phyloP scores from a whole-genome alignment of 2,329 filamentous ascomycete genomes.

The Daldinia eschscholtzii region DNA sequence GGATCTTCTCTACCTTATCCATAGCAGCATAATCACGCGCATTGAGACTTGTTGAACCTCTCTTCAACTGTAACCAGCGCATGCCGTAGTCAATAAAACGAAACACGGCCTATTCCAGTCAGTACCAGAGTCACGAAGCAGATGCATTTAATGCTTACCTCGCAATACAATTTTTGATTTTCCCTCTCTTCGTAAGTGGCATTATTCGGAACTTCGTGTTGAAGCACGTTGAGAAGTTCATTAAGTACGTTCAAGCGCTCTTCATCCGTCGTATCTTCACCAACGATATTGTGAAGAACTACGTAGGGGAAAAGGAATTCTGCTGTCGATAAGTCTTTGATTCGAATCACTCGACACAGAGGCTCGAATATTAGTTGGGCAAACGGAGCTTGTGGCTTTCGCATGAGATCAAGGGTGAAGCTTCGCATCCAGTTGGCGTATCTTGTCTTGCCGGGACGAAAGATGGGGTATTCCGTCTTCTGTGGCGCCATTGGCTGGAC shows the following conservation, averaged over 20 bases:
- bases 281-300: conserved; percentile 84
- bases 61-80: conserved; percentile 87
- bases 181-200: conserved; percentile 74
- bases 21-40: conserved; percentile 63
- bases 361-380: conserved; percentile 84
- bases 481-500: conserved; percentile 72
- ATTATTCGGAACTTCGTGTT: conserved; percentile 65
- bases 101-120: conserved; percentile 78
- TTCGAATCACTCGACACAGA: conserved; percentile 83
- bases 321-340: conserved; percentile 87
- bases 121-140: conserved; percentile 36
- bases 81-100: conserved; percentile 91
- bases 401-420: conserved; percentile 85
- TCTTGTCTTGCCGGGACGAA: conserved; percentile 69
- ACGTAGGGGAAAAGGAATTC: conserved; percentile 92
- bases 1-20: conserved; percentile 62
- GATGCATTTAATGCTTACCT: conserved; percentile 65
- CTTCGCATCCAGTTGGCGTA: conserved; percentile 86
- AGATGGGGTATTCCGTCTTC: conserved; percentile 81
- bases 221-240: conserved; percentile 82
- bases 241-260: conserved; percentile 74
- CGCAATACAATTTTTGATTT: conserved; percentile 85
- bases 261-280: conserved; percentile 69
- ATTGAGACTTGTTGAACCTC: conserved; percentile 52
- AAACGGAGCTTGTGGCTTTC: conserved; percentile 79